These are phyloP conservation scores for Cladobotryum mycophilum DNA, from an alignment of 2,329 filamentous ascomycete species.

Conservation along the genomic window DNA sequence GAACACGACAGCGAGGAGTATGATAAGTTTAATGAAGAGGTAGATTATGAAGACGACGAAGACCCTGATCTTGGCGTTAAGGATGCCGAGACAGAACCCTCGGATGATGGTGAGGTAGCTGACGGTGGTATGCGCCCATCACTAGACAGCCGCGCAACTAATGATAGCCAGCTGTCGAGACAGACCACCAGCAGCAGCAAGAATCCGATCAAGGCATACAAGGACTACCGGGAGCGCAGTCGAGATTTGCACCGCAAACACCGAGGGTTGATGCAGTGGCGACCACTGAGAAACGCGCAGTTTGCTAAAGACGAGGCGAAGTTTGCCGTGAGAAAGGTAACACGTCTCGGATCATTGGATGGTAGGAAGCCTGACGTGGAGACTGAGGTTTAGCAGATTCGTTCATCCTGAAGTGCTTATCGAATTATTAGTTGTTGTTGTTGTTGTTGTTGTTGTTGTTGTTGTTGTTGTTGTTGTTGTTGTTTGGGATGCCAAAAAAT, in stretches of 20 bases:
- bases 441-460: background rate
- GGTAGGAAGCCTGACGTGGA: conserved; percentile 85
- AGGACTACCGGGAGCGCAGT: conserved; percentile 61
- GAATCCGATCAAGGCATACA: conserved; percentile 52
- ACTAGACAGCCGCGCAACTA: conserved; percentile 34
- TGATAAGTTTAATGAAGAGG: conserved; percentile 32
- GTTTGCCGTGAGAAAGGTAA: conserved; percentile 68
- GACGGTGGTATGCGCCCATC: conserved; percentile 26
- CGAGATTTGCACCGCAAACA: conserved; percentile 79
- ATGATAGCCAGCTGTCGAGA: conserved; percentile 22
- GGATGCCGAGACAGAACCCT: conserved; percentile 40
- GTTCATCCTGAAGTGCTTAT: background rate
- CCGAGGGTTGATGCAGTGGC: conserved; percentile 91
- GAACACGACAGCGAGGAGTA: conserved; percentile 31
- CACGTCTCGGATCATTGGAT: conserved; percentile 68
- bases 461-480: background rate
- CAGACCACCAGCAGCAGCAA: conserved; percentile 30
- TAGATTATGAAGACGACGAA: conserved; percentile 26
- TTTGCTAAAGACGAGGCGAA: conserved; percentile 87
- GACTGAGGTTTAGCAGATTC: conserved; percentile 52
- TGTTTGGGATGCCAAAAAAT: background rate
- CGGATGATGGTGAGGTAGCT: too few relatives aligned
- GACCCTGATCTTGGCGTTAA: conserved; percentile 53
- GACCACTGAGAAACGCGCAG: conserved; percentile 73
- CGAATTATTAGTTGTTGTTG: background rate